Conservation (phyloP, 805 yeast species). For the Cyberlindnera subsufficiens region DNA sequence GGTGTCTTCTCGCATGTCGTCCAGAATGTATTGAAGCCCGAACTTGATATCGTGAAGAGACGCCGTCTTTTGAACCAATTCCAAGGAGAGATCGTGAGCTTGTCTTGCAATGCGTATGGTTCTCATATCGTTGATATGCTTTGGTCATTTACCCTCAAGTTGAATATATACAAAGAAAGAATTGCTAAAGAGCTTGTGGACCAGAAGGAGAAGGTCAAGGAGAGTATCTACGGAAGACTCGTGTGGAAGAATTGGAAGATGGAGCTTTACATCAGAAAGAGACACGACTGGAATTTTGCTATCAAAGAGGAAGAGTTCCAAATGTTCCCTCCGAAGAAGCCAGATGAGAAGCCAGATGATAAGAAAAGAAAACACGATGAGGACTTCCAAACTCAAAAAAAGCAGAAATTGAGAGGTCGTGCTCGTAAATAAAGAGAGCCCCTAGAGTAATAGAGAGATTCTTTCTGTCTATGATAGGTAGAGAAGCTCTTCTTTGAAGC, state of each 20-base stretch:
- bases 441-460: not conserved
- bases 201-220: constrained; percentile 66
- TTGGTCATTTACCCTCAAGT: constrained; percentile 71
- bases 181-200: constrained; percentile 62
- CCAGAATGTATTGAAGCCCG: constrained; percentile 55
- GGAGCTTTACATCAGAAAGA: constrained; percentile 70
- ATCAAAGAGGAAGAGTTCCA: constrained; percentile 48
- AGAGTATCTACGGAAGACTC: constrained; percentile 77
- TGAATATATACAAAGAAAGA: constrained; percentile 82
- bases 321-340: constrained; percentile 29
- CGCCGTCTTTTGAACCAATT: constrained; percentile 65
- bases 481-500: not conserved
- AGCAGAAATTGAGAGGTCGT: constrained; percentile 25
- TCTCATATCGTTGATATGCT: constrained; percentile 84
- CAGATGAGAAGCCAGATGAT: constrained; percentile 10
- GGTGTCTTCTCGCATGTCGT: constrained; percentile 90
- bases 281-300: constrained; percentile 74
- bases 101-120: constrained; percentile 83
- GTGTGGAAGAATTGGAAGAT: constrained; percentile 96
- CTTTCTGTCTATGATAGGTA: not conserved
- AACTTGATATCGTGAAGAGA: constrained; percentile 47
- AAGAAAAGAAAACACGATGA: constrained; percentile 14
- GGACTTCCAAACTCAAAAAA: constrained; percentile 8
- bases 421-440: constrained; percentile 14
- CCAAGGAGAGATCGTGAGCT: constrained; percentile 46